Base-by-base conservation (phyloP, 129 eudicot genomes). In the Flaveria bidentis region DNA sequence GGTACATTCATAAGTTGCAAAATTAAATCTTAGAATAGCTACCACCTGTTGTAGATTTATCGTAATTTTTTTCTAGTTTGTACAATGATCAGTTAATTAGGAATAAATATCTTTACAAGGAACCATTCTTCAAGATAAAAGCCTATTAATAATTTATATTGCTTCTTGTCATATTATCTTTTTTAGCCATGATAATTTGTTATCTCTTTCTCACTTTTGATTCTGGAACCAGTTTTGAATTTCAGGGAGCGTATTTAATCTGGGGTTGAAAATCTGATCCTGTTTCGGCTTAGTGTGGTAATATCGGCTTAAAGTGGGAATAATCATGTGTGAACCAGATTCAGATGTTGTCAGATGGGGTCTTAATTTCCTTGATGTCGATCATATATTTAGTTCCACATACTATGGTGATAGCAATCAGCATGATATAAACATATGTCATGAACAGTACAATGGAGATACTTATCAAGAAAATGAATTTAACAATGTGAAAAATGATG, bases 271-370 rank as follows among this genome's bases (percentile, higher is more conserved):
- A 50, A 3, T 45, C 52, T 1, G 57, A 81, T 52, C 47, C 14
- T 10, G 9, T 69, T 76, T 12, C 23, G 6, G 14, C 46, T 0
- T 62, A 12, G 62, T 23, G 79, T n/a, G 47, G 9, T 13, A 76
- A 46, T 69, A 89, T 84, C 23, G 15, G 14, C 46, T 0, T 62
- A 12, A 49, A 15, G 79, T 10, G 47, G 9, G 18, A 76, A 46
- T 69, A 20, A 20, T 20, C 22, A 89, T 86, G 91, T 84, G 79
- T 10, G 90, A 87, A 57, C 91, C 85, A 49, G 96, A 89, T 80
- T 75, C 88, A 45, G 97, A 92, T 84, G 87, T 87, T 72, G 79
- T 81, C 58, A 73, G 70, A 13, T 89, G 96, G 97, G 90, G 89
- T 58, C 87, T 82, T 61, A 45, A 86, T 68, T 64, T 87, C 80